Evolutionary conservation across 305 asterid species (phyloP).

Genomic region (Fraxinus dipetala): DNA sequence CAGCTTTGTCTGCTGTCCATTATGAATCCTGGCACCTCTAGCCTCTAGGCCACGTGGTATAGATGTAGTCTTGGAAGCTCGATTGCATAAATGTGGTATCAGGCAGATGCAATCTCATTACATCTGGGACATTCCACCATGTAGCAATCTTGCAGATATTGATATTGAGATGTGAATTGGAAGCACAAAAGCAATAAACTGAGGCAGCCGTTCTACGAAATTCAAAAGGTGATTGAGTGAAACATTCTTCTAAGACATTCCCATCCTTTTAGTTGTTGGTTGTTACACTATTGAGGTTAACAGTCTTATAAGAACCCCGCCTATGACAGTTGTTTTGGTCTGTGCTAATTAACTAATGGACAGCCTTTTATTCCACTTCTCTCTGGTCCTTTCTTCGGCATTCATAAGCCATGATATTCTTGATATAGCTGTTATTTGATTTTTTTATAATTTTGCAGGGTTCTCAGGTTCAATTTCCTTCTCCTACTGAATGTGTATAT

Average conservation of each 20-base stretch:
- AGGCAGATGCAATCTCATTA: neutral
- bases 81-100: neutral
- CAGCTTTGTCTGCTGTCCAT: neutral
- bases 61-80: neutral
- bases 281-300: neutral
- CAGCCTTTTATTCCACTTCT: neutral
- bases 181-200: neutral
- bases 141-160: neutral
- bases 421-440: neutral
- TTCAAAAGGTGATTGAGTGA: neutral
- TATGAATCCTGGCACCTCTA: neutral
- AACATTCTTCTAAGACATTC: neutral
- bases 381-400: neutral
- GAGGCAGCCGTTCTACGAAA: neutral
- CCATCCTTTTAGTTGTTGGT: neutral
- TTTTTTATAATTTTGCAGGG: conserved; percentile 37
- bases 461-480: conserved; percentile 52
- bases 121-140: neutral
- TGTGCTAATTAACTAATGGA: neutral
- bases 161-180: neutral
- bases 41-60: neutral
- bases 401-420: neutral
- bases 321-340: neutral
- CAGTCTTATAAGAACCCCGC: neutral
- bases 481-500: conserved; percentile 64